Evolutionary conservation across 2,329 filamentous ascomycete species (phyloP).

Genomic region (Tolypocladium guangdongense): DNA sequence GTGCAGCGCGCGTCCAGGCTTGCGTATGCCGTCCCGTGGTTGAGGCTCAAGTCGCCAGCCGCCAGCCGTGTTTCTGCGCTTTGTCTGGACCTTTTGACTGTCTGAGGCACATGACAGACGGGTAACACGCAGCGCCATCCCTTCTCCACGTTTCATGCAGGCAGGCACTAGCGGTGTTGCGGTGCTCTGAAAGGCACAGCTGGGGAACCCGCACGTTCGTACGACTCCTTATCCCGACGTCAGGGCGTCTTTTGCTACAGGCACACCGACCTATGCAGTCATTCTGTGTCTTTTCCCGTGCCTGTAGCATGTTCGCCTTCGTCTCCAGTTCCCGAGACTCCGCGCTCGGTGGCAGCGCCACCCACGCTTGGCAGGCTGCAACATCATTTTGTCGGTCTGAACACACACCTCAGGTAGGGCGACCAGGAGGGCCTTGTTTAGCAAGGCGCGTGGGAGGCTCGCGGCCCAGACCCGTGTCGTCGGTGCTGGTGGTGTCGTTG

Average conservation of each 20-base stretch:
- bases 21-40: neutral
- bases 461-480: slow-evolving; percentile 20
- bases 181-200: too few species aligned
- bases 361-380: neutral
- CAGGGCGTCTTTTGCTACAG: neutral
- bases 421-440: neutral
- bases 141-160: neutral
- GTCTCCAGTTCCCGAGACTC: neutral
- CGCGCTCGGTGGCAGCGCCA: neutral
- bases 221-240: neutral
- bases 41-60: neutral
- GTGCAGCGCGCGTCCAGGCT: too few species aligned
- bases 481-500: slow-evolving; percentile 7
- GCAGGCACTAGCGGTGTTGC: neutral
- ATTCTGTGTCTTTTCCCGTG: neutral
- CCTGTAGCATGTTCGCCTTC: neutral
- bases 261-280: neutral
- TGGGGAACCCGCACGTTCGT: neutral
- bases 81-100: neutral
- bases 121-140: neutral
- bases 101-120: neutral
- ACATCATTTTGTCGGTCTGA: neutral
- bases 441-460: slow-evolving; percentile 9
- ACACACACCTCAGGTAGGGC: neutral
- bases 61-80: neutral